Percentiles rank a stretch among this genome's conserved stretches.
phyloP scores from a whole-genome alignment of 2,329 filamentous ascomycete species.

The Talaromyces piceae region DNA sequence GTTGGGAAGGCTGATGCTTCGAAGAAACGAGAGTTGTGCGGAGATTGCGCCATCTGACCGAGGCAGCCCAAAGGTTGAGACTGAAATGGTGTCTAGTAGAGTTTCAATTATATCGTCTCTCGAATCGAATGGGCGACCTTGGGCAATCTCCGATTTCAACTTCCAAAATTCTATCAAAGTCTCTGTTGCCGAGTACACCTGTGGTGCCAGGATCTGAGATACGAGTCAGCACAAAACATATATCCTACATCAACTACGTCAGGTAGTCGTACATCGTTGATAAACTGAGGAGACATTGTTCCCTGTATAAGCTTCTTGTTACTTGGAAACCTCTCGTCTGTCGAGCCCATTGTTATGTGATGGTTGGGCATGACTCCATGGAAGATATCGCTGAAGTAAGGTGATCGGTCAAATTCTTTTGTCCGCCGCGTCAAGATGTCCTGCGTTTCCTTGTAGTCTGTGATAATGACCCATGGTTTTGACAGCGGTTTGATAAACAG shows the following conservation, averaged over 20 bases:
- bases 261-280: neutral
- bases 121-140: neutral
- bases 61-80: neutral
- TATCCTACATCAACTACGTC: neutral
- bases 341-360: neutral
- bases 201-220: neutral
- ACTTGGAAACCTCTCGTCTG: neutral
- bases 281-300: neutral
- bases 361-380: neutral
- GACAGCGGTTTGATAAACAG: constrained; percentile 40
- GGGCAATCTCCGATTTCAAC: neutral
- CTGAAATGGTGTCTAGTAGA: neutral
- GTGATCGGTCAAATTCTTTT: constrained; percentile 16
- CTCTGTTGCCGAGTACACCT: neutral
- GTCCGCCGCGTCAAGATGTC: constrained; percentile 15
- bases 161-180: neutral
- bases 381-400: neutral
- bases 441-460: constrained; percentile 14
- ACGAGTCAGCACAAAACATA: neutral
- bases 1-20: neutral
- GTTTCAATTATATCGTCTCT: neutral
- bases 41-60: neutral
- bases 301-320: neutral
- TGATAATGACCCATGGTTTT: constrained; percentile 38
- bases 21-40: neutral